Percentiles rank a stretch among this genome's conserved stretches.
These are phyloP conservation scores for Apodospora peruviana DNA, from an alignment of 495 filamentous ascomycete genomes.

Conservation along the genomic window DNA sequence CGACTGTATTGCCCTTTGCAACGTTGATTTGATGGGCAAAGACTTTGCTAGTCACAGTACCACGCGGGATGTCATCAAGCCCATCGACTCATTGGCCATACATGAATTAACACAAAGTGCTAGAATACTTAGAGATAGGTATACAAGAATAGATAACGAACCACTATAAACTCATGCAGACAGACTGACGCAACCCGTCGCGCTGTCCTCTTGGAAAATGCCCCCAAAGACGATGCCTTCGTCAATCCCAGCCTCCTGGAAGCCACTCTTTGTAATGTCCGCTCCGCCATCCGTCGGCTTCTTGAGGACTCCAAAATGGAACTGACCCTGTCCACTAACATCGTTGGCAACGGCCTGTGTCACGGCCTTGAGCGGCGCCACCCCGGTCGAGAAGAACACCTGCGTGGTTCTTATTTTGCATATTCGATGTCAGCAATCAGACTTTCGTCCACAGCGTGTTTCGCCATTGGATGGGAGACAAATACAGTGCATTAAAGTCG, in stretches of 20 bases:
- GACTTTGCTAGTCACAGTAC: no score
- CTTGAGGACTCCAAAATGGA: slow-evolving; percentile 44
- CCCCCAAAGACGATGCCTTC: slow-evolving; percentile 44
- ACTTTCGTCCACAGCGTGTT: background rate
- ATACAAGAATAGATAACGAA: no score
- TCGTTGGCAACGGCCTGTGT: slow-evolving; percentile 32
- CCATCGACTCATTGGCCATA: no score
- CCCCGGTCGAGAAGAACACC: slow-evolving; percentile 34
- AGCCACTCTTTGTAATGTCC: slow-evolving; percentile 35
- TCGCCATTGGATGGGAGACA: background rate
- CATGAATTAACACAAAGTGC: no score
- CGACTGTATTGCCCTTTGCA: no score
- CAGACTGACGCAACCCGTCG: slow-evolving; percentile 28
- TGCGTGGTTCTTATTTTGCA: slow-evolving; percentile 26
- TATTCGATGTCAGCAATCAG: background rate
- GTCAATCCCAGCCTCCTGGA: slow-evolving; percentile 34
- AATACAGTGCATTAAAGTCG: slow-evolving; percentile 37
- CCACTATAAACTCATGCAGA: no score
- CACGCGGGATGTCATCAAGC: no score
- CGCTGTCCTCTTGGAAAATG: slow-evolving; percentile 41
- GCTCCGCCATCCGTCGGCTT: slow-evolving; percentile 29
- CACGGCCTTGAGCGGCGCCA: slow-evolving; percentile 24
- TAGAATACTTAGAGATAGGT: no score
- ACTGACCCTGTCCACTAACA: slow-evolving; percentile 39
- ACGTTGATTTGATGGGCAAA: no score